phyloP scores from a whole-genome alignment of 2,329 filamentous ascomycete genomes.

The Aspergillus phoenicis region DNA sequence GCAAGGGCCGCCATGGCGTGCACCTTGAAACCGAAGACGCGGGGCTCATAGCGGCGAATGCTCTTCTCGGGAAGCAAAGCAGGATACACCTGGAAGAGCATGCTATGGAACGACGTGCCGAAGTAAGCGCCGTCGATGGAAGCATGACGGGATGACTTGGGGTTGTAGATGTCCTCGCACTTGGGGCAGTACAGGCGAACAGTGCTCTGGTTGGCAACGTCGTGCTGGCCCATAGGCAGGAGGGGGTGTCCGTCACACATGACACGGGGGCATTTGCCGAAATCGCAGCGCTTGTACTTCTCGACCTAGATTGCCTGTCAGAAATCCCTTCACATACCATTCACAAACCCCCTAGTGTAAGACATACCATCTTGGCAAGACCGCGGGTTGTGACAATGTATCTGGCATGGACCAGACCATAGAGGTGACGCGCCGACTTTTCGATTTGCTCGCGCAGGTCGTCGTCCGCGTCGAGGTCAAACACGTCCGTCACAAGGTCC shows the following conservation, averaged over 20 bases:
- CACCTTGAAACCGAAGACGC: slow-evolving; percentile 93
- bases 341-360: not conserved
- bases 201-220: slow-evolving; percentile 81
- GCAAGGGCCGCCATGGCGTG: slow-evolving; percentile 85
- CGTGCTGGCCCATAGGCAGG: slow-evolving; percentile 90
- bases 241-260: slow-evolving; percentile 92
- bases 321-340: not conserved
- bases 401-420: slow-evolving; percentile 91
- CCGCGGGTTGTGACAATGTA: slow-evolving; percentile 97
- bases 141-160: slow-evolving; percentile 93
- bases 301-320: slow-evolving; percentile 67
- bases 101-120: slow-evolving; percentile 97
- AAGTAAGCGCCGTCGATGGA: slow-evolving; percentile 98
- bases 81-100: slow-evolving; percentile 97
- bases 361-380: slow-evolving; percentile 86
- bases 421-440: slow-evolving; percentile 92
- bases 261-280: slow-evolving; percentile 96
- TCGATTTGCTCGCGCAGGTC: slow-evolving; percentile 98
- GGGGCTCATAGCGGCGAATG: slow-evolving; percentile 80
- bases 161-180: slow-evolving; percentile 98
- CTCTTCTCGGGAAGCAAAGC: slow-evolving; percentile 85
- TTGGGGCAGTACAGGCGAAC: slow-evolving; percentile 97
- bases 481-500: slow-evolving; percentile 95
- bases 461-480: slow-evolving; percentile 97
- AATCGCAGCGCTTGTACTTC: slow-evolving; percentile 98